Base-by-base conservation (phyloP, 306 rosid genomes). In the Ormosia emarginata region DNA sequence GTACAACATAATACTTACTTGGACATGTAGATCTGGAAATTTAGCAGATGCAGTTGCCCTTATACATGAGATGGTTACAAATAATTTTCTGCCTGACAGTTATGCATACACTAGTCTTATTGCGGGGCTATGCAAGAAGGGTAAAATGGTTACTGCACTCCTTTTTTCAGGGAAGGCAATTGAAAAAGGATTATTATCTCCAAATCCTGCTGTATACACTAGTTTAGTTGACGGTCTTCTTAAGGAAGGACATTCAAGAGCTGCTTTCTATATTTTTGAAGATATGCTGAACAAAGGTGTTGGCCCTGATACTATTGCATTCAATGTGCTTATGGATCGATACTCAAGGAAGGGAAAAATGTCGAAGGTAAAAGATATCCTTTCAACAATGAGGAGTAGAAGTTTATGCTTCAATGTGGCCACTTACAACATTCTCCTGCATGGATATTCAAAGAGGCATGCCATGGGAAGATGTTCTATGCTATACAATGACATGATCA, bases 341-440 rank as follows among this genome's bases (percentile, higher is more conserved):
- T 87, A 89, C 84, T 89, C 91, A 17, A 87, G 89, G 91, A 88
- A 76, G 84, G 92, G 97, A n/a, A 83, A 89, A 36, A 66, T 85
- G 80, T 78, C 12, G 3, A 72, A 74, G 82, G 92, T 83, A 55
- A 79, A 75, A 70, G 79, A 75, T 73, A 84, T 93, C 39, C 64
- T 88, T 84, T 88, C 92, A 63, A 66, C 82, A 52, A 89, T 91
- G 91, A 85, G 76, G 78, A 84, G 82, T 53, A 86, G 79, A 65
- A 69, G 40, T 72, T 63, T 91, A 73, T 14, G 64, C 67, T 93
- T 90, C 79, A 87, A 74, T 84, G 78, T 91, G 87, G 77, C 87
- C 59, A 88, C 95, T 24, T 93, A 82, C 84, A 93, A 93, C 56
- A 93, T 89, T 86, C 91, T 93, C 66, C 67, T 93, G 83, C 97